Evolutionary conservation across 768 basidiomycete species (phyloP).

Genomic region (Suillus alpinus): DNA sequence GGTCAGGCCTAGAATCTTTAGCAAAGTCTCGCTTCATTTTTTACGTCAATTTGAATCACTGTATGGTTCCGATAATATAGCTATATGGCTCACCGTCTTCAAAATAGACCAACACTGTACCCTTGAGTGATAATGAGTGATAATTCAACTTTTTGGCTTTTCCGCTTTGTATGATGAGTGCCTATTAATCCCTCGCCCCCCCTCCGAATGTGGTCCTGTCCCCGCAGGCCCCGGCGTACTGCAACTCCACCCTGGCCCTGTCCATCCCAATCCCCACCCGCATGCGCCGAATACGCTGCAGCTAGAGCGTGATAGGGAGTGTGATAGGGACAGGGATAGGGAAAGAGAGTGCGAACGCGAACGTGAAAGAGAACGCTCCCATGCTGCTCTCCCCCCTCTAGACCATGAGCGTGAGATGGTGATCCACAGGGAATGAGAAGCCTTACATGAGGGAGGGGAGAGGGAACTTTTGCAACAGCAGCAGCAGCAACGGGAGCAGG

Average conservation of each 20-base stretch:
- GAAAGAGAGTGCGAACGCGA: constrained; percentile 28
- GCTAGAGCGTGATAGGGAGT: constrained; percentile 11
- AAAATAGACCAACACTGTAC: no score
- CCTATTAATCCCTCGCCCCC: neutral
- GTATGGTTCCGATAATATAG: no score
- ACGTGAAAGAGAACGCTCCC: constrained; percentile 22
- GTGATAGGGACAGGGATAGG: constrained; percentile 13
- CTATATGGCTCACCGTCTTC: no score
- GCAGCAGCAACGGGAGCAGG: neutral
- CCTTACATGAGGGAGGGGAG: constrained; percentile 10
- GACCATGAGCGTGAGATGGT: constrained; percentile 23
- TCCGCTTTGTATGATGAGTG: no score
- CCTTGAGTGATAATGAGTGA: no score
- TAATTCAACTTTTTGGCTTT: no score
- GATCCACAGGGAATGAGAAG: constrained; percentile 27
- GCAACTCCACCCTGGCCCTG: constrained; percentile 15
- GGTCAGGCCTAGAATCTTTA: no score
- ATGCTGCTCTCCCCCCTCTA: constrained; percentile 15
- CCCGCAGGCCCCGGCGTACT: constrained; percentile 5
- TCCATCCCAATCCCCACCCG: constrained; percentile 22
- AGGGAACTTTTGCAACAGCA: constrained; percentile 15
- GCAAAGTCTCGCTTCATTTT: no score
- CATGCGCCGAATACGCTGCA: constrained; percentile 9
- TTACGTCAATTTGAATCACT: no score
- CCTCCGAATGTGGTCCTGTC: constrained; percentile 1